Conservation (phyloP, 2,329 filamentous ascomycete genomes). For the Ophiostoma fasciatum region DNA sequence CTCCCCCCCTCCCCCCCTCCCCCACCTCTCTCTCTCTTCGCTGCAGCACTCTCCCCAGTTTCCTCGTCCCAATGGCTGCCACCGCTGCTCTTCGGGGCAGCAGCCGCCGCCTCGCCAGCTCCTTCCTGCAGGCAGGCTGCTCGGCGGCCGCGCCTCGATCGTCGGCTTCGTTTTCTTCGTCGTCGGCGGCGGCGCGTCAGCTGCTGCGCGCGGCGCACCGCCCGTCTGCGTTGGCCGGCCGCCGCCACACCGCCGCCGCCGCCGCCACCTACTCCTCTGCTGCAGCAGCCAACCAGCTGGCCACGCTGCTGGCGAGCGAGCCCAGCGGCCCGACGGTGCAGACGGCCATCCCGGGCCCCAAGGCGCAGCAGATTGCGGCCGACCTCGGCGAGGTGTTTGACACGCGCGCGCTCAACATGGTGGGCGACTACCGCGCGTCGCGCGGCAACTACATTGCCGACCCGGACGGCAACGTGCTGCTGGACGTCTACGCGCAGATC, state of each 20-base stretch:
- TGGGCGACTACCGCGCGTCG: conserved; percentile 60
- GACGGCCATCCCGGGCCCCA: conserved; percentile 59
- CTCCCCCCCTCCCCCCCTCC: neutral
- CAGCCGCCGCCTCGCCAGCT: conserved; percentile 6
- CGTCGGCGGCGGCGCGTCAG: too few relatives aligned
- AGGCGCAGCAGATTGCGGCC: conserved; percentile 51
- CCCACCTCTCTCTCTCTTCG: neutral
- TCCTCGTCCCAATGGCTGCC: conserved; percentile 5
- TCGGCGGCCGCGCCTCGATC: neutral
- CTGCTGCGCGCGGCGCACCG: too few relatives aligned
- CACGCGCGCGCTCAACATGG: conserved; percentile 72
- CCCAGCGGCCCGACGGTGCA: conserved; percentile 37
- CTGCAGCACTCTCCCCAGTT: neutral
- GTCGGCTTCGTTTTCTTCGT: neutral
- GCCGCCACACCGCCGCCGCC: neutral
- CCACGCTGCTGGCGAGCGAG: conserved; percentile 22
- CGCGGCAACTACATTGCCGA: conserved; percentile 70
- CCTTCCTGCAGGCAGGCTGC: conserved; percentile 1
- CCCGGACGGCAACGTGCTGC: conserved; percentile 53
- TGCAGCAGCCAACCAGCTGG: conserved; percentile 14
- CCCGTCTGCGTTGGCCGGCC: neutral
- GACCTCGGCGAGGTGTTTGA: conserved; percentile 71
- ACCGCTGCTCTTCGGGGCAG: conserved; percentile 7
- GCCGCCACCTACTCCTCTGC: neutral
- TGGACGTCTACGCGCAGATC: conserved; percentile 82